phyloP scores from a whole-genome alignment of 805 yeast species.

The Myxozyma udenii region DNA sequence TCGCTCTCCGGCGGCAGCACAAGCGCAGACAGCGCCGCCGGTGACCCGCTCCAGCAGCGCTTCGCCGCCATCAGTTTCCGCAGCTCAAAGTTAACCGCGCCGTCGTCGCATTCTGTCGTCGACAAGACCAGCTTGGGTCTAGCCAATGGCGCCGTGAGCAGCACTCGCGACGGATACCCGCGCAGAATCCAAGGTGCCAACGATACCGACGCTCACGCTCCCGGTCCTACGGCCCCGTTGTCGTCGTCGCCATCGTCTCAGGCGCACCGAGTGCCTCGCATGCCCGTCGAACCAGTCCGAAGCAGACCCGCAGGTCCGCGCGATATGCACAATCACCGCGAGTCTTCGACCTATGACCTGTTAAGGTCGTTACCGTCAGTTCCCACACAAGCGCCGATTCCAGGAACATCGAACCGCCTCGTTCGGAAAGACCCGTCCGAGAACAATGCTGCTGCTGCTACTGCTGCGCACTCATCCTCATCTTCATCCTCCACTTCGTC shows the following conservation, averaged over 20 bases:
- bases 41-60: constrained; percentile 4
- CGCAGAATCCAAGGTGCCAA: too few relatives aligned
- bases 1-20: too few relatives aligned
- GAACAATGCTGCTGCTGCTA: background rate
- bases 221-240: background rate
- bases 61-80: background rate
- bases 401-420: background rate
- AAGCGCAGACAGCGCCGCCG: constrained; percentile 5
- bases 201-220: too few relatives aligned
- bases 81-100: background rate
- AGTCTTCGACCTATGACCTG: background rate
- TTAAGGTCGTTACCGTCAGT: constrained; percentile 5
- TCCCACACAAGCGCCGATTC: background rate
- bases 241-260: background rate
- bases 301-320: background rate
- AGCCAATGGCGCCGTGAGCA: too few relatives aligned
- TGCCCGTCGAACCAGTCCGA: too few relatives aligned
- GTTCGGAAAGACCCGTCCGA: background rate
- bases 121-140: too few relatives aligned
- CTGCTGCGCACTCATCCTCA: constrained; percentile 1
- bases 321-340: background rate
- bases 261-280: too few relatives aligned
- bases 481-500: background rate
- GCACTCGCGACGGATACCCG: too few relatives aligned
- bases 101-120: background rate